Conservation (phyloP, 371 early-diverging fungal species). For the Rhizopus arrhizus region DNA sequence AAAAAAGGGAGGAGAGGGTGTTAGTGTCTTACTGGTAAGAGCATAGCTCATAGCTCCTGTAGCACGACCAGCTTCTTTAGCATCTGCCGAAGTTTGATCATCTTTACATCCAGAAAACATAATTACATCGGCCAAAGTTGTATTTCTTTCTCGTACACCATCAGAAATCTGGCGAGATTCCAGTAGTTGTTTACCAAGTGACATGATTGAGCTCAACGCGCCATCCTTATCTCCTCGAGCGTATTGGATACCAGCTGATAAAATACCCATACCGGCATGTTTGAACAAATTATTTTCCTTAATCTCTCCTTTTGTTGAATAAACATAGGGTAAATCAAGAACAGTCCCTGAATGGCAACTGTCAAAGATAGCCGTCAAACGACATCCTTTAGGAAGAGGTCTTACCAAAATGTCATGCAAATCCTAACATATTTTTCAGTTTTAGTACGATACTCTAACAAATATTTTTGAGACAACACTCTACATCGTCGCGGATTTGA, state of each 20-base stretch:
- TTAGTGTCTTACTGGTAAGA: conserved; percentile 54
- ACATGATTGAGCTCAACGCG: conserved; percentile 48
- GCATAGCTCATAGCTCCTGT: conserved; percentile 89
- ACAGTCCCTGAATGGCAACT: conserved; percentile 87
- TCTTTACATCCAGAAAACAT: conserved; percentile 94
- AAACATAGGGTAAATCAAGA: conserved; percentile 85
- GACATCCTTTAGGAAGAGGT: conserved; percentile 80
- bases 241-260: conserved; percentile 59
- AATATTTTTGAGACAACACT: not conserved
- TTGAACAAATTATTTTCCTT: conserved; percentile 55
- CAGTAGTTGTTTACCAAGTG: conserved; percentile 50
- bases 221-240: conserved; percentile 48
- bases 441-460: not conserved
- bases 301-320: conserved; percentile 70
- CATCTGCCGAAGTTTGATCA: conserved; percentile 87
- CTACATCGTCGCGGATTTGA: conserved; percentile 83
- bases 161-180: conserved; percentile 41
- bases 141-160: conserved; percentile 43
- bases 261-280: conserved; percentile 51
- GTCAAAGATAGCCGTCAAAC: conserved; percentile 86
- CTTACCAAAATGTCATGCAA: conserved; percentile 82
- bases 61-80: conserved; percentile 56
- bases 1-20: not conserved
- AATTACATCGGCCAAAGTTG: conserved; percentile 76
- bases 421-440: conserved; percentile 18